Conservation (phyloP, 768 basidiomycete genomes). For the Leccinum subtestaceum region DNA sequence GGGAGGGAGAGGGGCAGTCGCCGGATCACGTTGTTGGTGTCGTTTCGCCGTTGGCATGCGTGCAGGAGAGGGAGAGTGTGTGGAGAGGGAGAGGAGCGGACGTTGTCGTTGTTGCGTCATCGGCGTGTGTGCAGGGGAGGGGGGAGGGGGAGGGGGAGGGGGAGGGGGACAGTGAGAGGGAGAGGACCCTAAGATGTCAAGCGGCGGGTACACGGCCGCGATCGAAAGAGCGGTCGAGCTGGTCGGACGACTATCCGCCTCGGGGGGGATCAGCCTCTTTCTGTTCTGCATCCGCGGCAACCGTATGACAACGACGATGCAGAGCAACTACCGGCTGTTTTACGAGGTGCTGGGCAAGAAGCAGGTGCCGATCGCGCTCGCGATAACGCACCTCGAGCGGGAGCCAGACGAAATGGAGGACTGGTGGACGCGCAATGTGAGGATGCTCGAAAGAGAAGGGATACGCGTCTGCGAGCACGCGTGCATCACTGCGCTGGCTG, state of each 20-base stretch:
- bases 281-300: conserved; percentile 34
- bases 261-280: conserved; percentile 31
- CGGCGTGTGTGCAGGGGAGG: too few species aligned
- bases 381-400: conserved; percentile 39
- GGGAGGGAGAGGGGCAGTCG: too few species aligned
- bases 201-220: conserved; percentile 23
- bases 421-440: conserved; percentile 32
- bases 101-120: too few species aligned
- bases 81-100: too few species aligned
- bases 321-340: conserved; percentile 36
- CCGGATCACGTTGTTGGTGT: too few species aligned
- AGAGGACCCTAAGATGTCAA: conserved; percentile 1
- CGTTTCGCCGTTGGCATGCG: too few species aligned
- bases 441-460: conserved; percentile 15
- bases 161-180: too few species aligned
- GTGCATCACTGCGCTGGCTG: conserved; percentile 27
- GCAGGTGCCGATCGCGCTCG: conserved; percentile 38
- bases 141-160: too few species aligned
- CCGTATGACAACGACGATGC: conserved; percentile 27
- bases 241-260: conserved; percentile 26
- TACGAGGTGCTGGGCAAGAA: conserved; percentile 38
- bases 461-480: conserved; percentile 26
- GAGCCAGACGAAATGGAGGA: conserved; percentile 27
- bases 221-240: conserved; percentile 30
- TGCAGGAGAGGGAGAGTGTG: too few species aligned